A percentile compares a stretch with the other conserved stretches of the same genome.
These are phyloP conservation scores for Hordeum pubiflorum DNA, from an alignment of 202 grass and related monocot genomes.

Conservation along the genomic window DNA sequence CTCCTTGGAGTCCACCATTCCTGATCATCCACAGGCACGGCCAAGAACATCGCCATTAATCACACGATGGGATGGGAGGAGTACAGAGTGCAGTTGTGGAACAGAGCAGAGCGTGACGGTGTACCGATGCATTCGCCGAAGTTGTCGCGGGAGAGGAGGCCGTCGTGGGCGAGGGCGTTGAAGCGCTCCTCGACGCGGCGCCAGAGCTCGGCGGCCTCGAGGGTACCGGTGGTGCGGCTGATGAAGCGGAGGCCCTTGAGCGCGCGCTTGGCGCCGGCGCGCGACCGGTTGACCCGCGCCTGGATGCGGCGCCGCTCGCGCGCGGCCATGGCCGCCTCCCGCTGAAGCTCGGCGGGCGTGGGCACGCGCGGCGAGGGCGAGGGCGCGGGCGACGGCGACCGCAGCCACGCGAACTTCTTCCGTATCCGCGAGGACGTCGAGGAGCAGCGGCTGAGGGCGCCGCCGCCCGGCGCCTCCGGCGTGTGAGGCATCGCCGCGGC, in stretches of 20 bases:
- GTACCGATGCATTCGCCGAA: constrained; percentile 98
- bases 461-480: constrained; percentile 1
- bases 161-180: constrained; percentile 56
- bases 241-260: constrained; percentile 97
- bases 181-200: constrained; percentile 71
- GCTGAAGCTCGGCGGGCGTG: constrained; percentile 32
- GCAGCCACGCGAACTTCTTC: constrained; percentile 83
- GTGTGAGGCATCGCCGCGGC: not conserved
- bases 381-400: constrained; percentile 48
- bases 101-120: not conserved
- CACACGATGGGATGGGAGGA: too few relatives aligned
- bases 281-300: constrained; percentile 60
- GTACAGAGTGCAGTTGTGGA: not conserved
- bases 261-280: constrained; percentile 62
- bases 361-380: constrained; percentile 13
- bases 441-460: constrained; percentile 72
- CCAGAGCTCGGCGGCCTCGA: constrained; percentile 75
- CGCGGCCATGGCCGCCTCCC: constrained; percentile 50
- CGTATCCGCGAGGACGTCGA: constrained; percentile 87
- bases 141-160: constrained; percentile 82
- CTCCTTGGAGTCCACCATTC: constrained; percentile 94
- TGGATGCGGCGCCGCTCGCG: constrained; percentile 68
- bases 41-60: not conserved
- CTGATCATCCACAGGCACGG: constrained; percentile 9
- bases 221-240: constrained; percentile 72